Conservation (phyloP, 768 basidiomycete genomes). For the Amylocystis lapponica region DNA sequence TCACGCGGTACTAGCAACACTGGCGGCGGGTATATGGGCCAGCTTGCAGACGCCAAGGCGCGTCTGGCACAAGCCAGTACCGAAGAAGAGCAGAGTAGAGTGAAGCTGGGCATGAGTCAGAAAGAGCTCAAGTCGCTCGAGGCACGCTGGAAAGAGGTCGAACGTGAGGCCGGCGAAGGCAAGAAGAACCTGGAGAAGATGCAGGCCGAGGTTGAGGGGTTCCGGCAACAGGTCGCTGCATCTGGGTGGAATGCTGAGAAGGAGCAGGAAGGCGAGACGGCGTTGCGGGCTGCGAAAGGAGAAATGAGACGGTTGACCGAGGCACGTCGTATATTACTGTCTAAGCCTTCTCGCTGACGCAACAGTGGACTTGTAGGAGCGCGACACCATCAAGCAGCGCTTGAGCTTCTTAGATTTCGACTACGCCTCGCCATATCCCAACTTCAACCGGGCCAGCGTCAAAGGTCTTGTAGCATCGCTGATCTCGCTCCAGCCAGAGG, state of each 20-base stretch:
- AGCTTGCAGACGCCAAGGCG: slow-evolving; percentile 80
- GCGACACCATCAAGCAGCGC: slow-evolving; percentile 60
- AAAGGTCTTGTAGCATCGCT: slow-evolving; percentile 91
- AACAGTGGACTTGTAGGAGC: slow-evolving; percentile 38
- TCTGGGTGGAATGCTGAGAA: slow-evolving; percentile 76
- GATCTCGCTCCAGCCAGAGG: slow-evolving; percentile 62
- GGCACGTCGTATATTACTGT: slow-evolving; percentile 33
- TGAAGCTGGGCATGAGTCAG: slow-evolving; percentile 70
- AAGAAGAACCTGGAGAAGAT: slow-evolving; percentile 59
- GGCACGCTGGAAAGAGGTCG: slow-evolving; percentile 73
- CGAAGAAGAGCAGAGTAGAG: slow-evolving; percentile 77
- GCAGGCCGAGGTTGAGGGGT: slow-evolving; percentile 50
- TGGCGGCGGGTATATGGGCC: slow-evolving; percentile 94
- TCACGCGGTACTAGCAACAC: slow-evolving; percentile 58
- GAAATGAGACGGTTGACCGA: slow-evolving; percentile 56
- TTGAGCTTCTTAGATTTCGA: slow-evolving; percentile 77
- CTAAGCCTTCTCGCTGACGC: background rate
- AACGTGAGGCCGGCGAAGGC: slow-evolving; percentile 77
- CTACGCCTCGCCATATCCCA: slow-evolving; percentile 68
- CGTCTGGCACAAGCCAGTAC: slow-evolving; percentile 71
- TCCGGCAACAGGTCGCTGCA: slow-evolving; percentile 45
- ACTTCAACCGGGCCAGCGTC: slow-evolving; percentile 81
- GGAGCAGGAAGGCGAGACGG: slow-evolving; percentile 52
- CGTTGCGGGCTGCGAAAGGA: slow-evolving; percentile 45
- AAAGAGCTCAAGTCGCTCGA: slow-evolving; percentile 78